Evolutionary conservation across 1,284 basidiomycete species (phyloP).

Genomic region (Grifola frondosa): DNA sequence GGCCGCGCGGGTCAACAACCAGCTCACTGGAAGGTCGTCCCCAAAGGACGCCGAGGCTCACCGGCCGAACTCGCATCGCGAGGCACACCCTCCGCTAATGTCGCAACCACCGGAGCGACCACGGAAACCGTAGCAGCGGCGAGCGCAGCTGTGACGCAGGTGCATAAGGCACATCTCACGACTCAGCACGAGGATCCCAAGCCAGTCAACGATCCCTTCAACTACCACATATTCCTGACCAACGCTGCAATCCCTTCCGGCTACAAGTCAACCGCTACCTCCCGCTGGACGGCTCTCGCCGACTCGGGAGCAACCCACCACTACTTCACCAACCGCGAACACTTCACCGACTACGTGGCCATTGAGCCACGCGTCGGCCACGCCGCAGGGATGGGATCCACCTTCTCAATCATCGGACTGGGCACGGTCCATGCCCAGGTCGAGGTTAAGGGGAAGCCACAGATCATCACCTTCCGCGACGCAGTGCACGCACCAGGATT

Average conservation of each 20-base stretch:
- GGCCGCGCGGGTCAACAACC: slow-evolving; percentile 1
- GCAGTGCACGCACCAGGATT: slow-evolving; percentile 2
- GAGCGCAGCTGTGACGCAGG: too few relatives aligned
- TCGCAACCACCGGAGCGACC: too few relatives aligned
- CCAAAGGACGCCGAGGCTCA: not conserved
- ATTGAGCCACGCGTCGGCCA: not conserved
- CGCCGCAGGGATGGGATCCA: not conserved
- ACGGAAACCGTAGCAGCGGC: too few relatives aligned
- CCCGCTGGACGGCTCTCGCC: not conserved
- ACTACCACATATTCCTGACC: not conserved
- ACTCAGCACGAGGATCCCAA: not conserved
- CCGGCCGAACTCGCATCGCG: not conserved
- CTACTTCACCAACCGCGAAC: slow-evolving; percentile 1
- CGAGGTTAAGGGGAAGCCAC: not conserved
- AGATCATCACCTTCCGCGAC: not conserved
- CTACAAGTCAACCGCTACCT: not conserved
- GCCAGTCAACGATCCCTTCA: not conserved
- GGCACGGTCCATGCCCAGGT: not conserved
- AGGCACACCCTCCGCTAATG: too few relatives aligned
- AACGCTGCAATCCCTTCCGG: not conserved
- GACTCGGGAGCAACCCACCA: slow-evolving; percentile 3
- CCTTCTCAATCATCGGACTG: slow-evolving; percentile 2
- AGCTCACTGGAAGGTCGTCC: not conserved
- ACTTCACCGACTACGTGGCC: not conserved
- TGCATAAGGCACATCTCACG: too few relatives aligned